Evolutionary conservation across 2,329 filamentous ascomycete genomes (phyloP).

Genomic region (Teratosphaeria epicoccoides): DNA sequence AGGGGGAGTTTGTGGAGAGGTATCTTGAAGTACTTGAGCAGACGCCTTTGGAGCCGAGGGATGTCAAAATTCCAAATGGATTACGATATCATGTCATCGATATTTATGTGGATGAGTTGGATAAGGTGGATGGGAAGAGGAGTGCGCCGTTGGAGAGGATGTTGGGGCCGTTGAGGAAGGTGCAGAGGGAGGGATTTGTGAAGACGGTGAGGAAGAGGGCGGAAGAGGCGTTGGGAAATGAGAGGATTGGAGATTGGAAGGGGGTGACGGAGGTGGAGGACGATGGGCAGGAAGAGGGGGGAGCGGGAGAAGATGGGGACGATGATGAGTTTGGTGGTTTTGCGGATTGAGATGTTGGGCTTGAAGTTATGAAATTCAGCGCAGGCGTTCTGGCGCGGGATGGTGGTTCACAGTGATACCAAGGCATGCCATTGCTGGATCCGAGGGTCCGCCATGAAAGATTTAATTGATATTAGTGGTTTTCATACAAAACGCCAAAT

Average conservation of each 20-base stretch:
- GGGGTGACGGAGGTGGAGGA: slow-evolving; percentile 33
- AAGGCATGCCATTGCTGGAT: background rate
- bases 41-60: slow-evolving; percentile 35
- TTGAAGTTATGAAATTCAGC: slow-evolving; percentile 3
- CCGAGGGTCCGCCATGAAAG: background rate
- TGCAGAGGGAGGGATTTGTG: slow-evolving; percentile 49
- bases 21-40: slow-evolving; percentile 40
- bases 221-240: slow-evolving; percentile 61
- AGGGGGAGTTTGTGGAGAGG: slow-evolving; percentile 28
- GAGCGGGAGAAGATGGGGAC: slow-evolving; percentile 37
- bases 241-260: slow-evolving; percentile 57
- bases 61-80: slow-evolving; percentile 63
- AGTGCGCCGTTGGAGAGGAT: slow-evolving; percentile 38
- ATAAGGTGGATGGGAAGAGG: slow-evolving; percentile 50
- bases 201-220: slow-evolving; percentile 64
- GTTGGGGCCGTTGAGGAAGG: slow-evolving; percentile 44
- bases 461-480: background rate
- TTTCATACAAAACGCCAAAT: background rate
- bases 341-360: slow-evolving; percentile 42
- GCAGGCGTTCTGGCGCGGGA: slow-evolving; percentile 8
- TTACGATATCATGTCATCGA: slow-evolving; percentile 79
- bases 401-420: background rate
- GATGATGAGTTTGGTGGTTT: slow-evolving; percentile 47
- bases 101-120: slow-evolving; percentile 83
- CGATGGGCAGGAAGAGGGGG: slow-evolving; percentile 32